phyloP scores from a whole-genome alignment of 768 basidiomycete species.

The Pholiota conissans region DNA sequence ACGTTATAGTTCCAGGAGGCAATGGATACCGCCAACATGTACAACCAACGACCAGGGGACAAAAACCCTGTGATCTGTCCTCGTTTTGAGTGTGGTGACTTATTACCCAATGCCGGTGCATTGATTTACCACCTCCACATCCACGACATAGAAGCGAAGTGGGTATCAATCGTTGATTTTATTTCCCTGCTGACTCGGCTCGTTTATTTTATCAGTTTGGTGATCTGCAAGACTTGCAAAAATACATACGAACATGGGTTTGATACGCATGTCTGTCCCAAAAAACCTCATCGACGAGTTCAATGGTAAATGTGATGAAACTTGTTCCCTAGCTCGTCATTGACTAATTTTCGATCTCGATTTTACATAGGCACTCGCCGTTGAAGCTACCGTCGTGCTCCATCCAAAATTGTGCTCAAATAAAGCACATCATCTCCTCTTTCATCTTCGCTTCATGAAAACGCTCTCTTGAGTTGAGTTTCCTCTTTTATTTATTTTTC shows the following conservation, averaged over 20 bases:
- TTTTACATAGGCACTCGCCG: no score
- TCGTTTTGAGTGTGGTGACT: slow-evolving; percentile 45
- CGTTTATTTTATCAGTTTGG: slow-evolving; percentile 13
- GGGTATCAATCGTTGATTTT: slow-evolving; percentile 13
- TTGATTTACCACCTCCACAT: slow-evolving; percentile 57
- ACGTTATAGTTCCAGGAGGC: slow-evolving; percentile 37
- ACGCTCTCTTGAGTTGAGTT: background rate
- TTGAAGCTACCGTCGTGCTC: background rate
- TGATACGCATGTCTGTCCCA: slow-evolving; percentile 22
- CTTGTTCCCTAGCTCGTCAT: no score
- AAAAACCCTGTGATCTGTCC: slow-evolving; percentile 39
- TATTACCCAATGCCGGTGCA: slow-evolving; percentile 39
- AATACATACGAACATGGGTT: slow-evolving; percentile 19
- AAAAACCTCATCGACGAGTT: background rate
- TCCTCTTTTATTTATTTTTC: background rate
- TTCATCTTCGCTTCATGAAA: background rate
- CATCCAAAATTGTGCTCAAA: background rate
- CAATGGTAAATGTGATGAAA: no score
- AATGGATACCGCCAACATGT: slow-evolving; percentile 21
- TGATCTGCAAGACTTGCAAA: slow-evolving; percentile 24
- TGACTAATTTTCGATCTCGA: no score
- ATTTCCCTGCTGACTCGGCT: background rate
- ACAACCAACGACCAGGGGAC: background rate
- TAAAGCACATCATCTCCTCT: background rate
- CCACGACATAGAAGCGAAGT: slow-evolving; percentile 51